These are phyloP conservation scores for Rhinocladiella mackenziei DNA, from an alignment of 2,329 filamentous ascomycete genomes.

Conservation along the genomic window DNA sequence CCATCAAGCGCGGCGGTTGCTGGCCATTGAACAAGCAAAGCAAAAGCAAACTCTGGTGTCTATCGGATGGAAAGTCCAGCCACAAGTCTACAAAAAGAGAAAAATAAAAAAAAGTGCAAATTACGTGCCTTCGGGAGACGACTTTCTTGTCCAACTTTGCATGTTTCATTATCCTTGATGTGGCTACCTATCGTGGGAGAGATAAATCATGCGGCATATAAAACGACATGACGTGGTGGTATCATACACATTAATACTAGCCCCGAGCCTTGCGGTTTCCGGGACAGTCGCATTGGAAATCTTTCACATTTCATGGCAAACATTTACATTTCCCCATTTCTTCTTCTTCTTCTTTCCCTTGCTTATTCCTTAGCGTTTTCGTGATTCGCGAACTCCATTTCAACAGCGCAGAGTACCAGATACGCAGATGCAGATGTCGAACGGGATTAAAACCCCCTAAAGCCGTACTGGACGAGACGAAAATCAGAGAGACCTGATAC, in stretches of 20 bases:
- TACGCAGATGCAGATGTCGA: conserved; percentile 3
- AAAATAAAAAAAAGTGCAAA: conserved; percentile 9
- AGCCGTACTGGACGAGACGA: background rate
- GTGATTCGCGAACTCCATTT: background rate
- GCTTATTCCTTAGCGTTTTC: background rate
- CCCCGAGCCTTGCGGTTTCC: no score
- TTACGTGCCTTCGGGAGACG: conserved; percentile 8
- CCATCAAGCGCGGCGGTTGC: no score
- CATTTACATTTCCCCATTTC: conserved; percentile 5
- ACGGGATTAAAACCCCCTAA: conserved; percentile 1
- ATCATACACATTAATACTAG: conserved; percentile 25
- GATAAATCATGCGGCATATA: conserved; percentile 1
- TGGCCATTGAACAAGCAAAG: no score
- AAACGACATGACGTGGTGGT: conserved; percentile 2
- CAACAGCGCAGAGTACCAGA: background rate
- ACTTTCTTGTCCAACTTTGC: background rate
- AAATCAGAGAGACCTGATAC: conserved; percentile 6
- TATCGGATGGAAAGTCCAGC: no score
- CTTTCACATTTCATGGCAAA: conserved; percentile 8
- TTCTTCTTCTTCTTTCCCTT: background rate
- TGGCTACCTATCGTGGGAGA: background rate
- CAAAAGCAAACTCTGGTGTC: no score
- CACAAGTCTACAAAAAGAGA: no score
- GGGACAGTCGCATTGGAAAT: conserved; percentile 6
- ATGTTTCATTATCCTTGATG: conserved; percentile 2